Percentiles rank a stretch among this genome's conserved stretches.
Evolutionary conservation across 2,329 filamentous ascomycete genomes (phyloP).

Genomic region (Penicillium sp.): DNA sequence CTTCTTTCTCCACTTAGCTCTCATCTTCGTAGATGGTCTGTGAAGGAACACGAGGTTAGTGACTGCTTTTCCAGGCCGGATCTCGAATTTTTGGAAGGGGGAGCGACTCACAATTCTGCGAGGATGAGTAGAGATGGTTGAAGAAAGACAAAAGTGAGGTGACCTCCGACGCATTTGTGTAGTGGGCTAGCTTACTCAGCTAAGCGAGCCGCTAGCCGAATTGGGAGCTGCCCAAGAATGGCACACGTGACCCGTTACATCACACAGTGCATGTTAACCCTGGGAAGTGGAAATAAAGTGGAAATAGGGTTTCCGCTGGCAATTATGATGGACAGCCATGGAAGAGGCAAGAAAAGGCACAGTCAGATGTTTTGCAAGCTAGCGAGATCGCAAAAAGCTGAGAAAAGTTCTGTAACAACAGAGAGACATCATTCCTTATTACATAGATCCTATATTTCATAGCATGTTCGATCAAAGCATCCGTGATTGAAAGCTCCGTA

Average conservation of each 20-base stretch:
- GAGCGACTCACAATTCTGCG: conserved; percentile 46
- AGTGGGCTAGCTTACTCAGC: conserved; percentile 44
- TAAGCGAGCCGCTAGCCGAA: conserved; percentile 24
- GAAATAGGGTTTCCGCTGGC: conserved; percentile 20
- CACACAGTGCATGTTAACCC: conserved; percentile 7
- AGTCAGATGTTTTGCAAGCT: background rate
- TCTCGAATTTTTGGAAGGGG: conserved; percentile 1
- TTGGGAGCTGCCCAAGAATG: conserved; percentile 1
- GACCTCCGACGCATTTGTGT: conserved; percentile 41
- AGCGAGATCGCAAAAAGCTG: no score
- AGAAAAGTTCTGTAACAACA: background rate
- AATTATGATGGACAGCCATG: conserved; percentile 1
- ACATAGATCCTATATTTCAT: background rate
- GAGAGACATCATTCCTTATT: background rate
- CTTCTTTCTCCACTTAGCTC: conserved; percentile 99
- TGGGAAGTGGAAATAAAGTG: conserved; percentile 9
- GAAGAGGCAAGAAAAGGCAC: background rate
- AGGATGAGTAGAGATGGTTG: conserved; percentile 48
- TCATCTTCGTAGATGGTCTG: conserved; percentile 58
- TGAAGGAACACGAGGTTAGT: conserved; percentile 18
- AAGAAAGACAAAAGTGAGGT: conserved; percentile 38
- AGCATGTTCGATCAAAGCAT: conserved; percentile 3
- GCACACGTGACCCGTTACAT: conserved; percentile 21
- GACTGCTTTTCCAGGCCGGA: conserved; percentile 5
- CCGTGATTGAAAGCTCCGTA: conserved; percentile 1